Evolutionary conservation across 768 basidiomycete genomes (phyloP), one percentile per base, ranked within the genome.

Genomic region (Holtermannia corniformis): DNA sequence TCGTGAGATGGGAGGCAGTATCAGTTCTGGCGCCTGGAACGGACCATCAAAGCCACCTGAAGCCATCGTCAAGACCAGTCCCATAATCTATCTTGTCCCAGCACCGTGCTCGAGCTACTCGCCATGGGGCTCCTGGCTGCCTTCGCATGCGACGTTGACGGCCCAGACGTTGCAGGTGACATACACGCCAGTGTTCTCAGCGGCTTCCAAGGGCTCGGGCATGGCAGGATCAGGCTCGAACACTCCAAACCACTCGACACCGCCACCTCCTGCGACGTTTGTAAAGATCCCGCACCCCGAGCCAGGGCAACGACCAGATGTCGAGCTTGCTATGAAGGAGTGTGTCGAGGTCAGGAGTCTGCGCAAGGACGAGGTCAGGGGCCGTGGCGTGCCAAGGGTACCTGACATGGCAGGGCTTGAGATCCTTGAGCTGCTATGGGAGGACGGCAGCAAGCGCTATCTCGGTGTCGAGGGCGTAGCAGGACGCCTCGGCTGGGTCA

Each of bases 311-410:
- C 19, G 37, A 28, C 57, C 61, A 1, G 65, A 67, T 32, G 63
- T 67, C 11, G 59, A 58, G n/a, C 44, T 67, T 32, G 53, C 54
- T n/a, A 67, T 67, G 65, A 57, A 54, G 41, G 65, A 67, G 28
- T 67, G 65, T 37, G 60, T 62, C 5, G 65, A 67, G 44, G 63
- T 67, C 7, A 51, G 63, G n/a, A 67, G 65, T 61, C 50, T 67
- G 26, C 41, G 65, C 16, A 52, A 58, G 41, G 65, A 67, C n/a
- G 63, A 67, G 49, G 55, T 67, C 41, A 61, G 51, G 44, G 63
- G 63, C 3, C 44, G 65, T 40, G 63, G 63, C 2, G 54, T 67
- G 4, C 65, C 65, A 14, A 47, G 58, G 23, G 57, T 57, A 2
- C 65, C 65, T 1, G 63, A 67, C 28, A 63, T 63, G 13, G 61